Conservation (phyloP, 2,329 filamentous ascomycete genomes). For the Sporothrix dimorphospora region DNA sequence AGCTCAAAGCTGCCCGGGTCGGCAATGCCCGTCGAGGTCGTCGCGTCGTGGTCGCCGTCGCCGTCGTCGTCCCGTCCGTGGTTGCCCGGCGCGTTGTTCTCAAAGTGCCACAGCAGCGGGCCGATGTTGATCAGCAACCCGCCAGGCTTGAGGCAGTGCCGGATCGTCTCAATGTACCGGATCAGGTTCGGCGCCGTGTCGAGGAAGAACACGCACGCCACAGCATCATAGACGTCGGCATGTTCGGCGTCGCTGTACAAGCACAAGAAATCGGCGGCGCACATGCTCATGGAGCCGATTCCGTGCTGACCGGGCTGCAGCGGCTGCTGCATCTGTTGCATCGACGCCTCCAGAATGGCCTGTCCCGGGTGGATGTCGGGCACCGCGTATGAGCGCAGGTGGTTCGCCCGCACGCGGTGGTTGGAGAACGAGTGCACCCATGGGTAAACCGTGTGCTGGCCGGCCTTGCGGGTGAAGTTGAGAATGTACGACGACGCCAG, state of each 20-base stretch:
- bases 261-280: slow-evolving; percentile 89
- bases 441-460: slow-evolving; percentile 75
- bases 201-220: slow-evolving; percentile 92
- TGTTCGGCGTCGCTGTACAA: slow-evolving; percentile 71
- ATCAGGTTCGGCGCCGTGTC: slow-evolving; percentile 95
- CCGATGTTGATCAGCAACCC: slow-evolving; percentile 90
- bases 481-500: slow-evolving; percentile 79
- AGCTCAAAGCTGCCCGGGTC: slow-evolving; percentile 91
- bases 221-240: slow-evolving; percentile 70
- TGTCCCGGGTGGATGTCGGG: slow-evolving; percentile 78
- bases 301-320: slow-evolving; percentile 28
- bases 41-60: slow-evolving; percentile 54
- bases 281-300: slow-evolving; percentile 82
- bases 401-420: slow-evolving; percentile 71
- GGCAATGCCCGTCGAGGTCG: slow-evolving; percentile 69
- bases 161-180: slow-evolving; percentile 83
- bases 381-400: slow-evolving; percentile 72
- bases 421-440: slow-evolving; percentile 92
- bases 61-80: slow-evolving; percentile 57
- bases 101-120: slow-evolving; percentile 94
- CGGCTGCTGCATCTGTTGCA: slow-evolving; percentile 7
- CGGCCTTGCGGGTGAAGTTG: slow-evolving; percentile 63
- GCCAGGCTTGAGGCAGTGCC: slow-evolving; percentile 72
- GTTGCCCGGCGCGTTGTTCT: slow-evolving; percentile 68
- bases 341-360: slow-evolving; percentile 46